Base-by-base conservation (phyloP, 2,329 filamentous ascomycete species). In the Pseudogymnoascus sp. region DNA sequence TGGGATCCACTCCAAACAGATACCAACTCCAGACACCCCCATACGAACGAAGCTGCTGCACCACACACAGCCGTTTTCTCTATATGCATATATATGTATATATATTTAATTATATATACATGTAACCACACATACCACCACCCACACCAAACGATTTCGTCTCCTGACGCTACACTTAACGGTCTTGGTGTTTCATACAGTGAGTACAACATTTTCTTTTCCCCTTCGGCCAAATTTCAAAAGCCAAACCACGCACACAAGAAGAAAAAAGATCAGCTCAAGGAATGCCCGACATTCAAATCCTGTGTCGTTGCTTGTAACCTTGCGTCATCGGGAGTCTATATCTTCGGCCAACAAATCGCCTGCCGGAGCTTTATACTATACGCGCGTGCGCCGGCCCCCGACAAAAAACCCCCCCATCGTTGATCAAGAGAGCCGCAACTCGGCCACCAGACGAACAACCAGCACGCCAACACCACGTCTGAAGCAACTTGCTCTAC, bases 41-140 rank as follows among this genome's bases (percentile, higher is more conserved):
- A 48, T 48, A 48, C 43, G 43, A 39, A 48, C 43, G 8, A 6
- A 48, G 43, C 43, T 48, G 43, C 43, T 23, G 43, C 19, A 23
- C 43, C 43, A 48, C 43, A 48, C 43, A 48, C 43, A 48, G 43
- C 43, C 43, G 43, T 48, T 48, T 48, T 23, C 43, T 48, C 43
- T 48, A 48, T 21, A 48, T 48, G 43, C 43, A 48, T 48, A 48
- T 48, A 48, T 48, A 48, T 48, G 43, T 48, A 48, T 48, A 48
- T 48, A 48, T 48, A 48, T 48, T 48, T 48, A 48, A 48, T 48
- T 48, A 48, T 48, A 48, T 48, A 48, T 48, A 48, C 43, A 48
- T 48, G 43, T 48, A 48, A 48, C 43, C 43, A 48, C 13, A 48
- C 43, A 48, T 48, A 25, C 25, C 43, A 48, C 21, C 43, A 48